Conservation (phyloP, 2,329 filamentous ascomycete species). For the Cladosporium sp. region DNA sequence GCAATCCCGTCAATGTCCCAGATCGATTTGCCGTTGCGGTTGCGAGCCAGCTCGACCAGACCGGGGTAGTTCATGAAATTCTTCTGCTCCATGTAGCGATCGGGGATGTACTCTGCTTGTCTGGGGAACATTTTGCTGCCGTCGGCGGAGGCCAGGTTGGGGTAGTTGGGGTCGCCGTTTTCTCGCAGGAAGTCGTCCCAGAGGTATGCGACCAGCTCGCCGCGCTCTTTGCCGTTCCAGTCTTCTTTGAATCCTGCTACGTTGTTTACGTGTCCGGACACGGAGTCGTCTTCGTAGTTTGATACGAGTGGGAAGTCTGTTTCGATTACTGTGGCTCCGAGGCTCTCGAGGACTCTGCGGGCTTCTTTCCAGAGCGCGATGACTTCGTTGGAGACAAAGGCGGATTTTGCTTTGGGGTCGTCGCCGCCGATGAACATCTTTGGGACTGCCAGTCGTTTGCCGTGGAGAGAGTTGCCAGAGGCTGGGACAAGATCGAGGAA, state of each 20-base stretch:
- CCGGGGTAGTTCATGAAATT: constrained; percentile 39
- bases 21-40: constrained; percentile 32
- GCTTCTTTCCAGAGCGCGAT: constrained; percentile 35
- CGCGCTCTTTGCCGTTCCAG: constrained; percentile 47
- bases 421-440: constrained; percentile 48
- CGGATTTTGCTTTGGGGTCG: constrained; percentile 31
- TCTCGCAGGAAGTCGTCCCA: constrained; percentile 50
- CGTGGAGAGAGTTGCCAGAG: constrained; percentile 32
- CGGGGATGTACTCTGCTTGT: constrained; percentile 34
- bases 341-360: constrained; percentile 33
- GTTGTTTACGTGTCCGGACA: constrained; percentile 36
- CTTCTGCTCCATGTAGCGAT: constrained; percentile 36
- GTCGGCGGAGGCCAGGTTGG: constrained; percentile 40
- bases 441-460: constrained; percentile 48
- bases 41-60: constrained; percentile 27
- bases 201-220: constrained; percentile 46
- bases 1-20: constrained; percentile 41
- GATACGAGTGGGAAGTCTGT: constrained; percentile 46
- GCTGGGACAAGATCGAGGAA: constrained; percentile 33
- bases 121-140: constrained; percentile 35
- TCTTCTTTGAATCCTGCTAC: constrained; percentile 39
- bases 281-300: constrained; percentile 41
- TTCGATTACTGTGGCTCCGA: constrained; percentile 42
- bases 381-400: constrained; percentile 35
- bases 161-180: constrained; percentile 39